Evolutionary conservation across 805 yeast species (phyloP), one percentile per base, ranked within the genome.

Genomic region (Brettanomyces anomalus): DNA sequence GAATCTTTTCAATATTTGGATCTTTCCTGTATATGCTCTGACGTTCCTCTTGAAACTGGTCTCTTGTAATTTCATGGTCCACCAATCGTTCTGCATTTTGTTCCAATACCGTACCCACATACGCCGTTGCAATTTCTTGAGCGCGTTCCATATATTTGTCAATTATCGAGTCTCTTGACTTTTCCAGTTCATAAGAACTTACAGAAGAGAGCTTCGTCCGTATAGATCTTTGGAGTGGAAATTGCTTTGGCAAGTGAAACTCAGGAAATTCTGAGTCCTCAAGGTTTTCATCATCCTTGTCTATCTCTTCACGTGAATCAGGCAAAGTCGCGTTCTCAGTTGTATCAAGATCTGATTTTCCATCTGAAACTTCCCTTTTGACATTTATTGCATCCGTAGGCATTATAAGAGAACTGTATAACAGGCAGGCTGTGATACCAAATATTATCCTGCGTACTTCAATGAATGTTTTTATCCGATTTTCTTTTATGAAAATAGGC

Each of bases 41-140:
- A 31, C 43, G 45, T 4, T 28, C 42, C 14, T 40, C 37, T 6
- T 43, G 47, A 40, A 44, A 48, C 14, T 50, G 50, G 6, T 49
- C 52, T 11, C 37, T 21, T 8, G 51, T 34, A 1, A 51, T 39
- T 15, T 46, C 39, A 15, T 44, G 48, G 14, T 38, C 37, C 7
- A 47, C 31, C 7, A 51, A 39, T n/a, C 34, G 44, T 36, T 48
- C 53, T 24, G 49, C 49, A 18, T 52, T 53, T 24, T 42, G 46
- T 28, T 50, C 50, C 3, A 57, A 16, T 20, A 43, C 41, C 33
- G 40, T 37, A 20, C 48, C 53, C 17, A 53, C 45, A 35, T 52
- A 48, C 11, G 39, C 43, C 33, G 48, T 33, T 14, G 51, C 26
- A 1, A 52, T 38, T 4, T 51, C 49, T 14, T 40, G 18, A 6